A percentile compares a stretch with the other conserved stretches of the same genome.
phyloP scores from a whole-genome alignment of 1,284 basidiomycete genomes.

The Ceratobasidium sp. region DNA sequence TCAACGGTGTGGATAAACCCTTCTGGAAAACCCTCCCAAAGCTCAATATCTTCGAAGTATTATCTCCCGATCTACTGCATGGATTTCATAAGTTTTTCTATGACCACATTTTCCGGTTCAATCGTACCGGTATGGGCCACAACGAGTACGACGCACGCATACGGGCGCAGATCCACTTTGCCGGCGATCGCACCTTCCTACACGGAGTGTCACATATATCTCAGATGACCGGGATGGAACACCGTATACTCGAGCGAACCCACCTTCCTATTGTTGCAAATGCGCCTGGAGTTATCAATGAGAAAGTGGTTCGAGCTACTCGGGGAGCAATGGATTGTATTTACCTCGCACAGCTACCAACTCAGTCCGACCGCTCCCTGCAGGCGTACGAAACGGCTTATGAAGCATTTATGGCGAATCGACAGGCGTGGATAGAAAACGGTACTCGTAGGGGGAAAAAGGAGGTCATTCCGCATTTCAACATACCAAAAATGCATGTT shows the following conservation, averaged over 20 bases:
- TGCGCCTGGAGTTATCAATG: constrained; percentile 21
- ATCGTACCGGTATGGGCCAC: constrained; percentile 13
- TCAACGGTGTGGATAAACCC: constrained; percentile 40
- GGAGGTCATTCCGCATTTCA: constrained; percentile 20
- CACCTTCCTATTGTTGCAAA: constrained; percentile 17
- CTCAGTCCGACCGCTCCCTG: constrained; percentile 15
- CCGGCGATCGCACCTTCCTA: constrained; percentile 12
- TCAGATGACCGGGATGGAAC: constrained; percentile 34
- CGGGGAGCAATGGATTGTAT: constrained; percentile 17
- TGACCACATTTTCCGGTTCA: constrained; percentile 22
- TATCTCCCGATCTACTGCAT: constrained; percentile 32
- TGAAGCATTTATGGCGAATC: neutral
- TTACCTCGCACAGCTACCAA: constrained; percentile 30
- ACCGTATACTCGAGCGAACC: constrained; percentile 29
- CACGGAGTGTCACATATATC: constrained; percentile 17
- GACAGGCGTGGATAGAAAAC: constrained; percentile 33
- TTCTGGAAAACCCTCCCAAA: constrained; percentile 27
- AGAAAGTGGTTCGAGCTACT: constrained; percentile 21
- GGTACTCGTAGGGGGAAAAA: constrained; percentile 9
- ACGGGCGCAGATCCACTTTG: neutral
- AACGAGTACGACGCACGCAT: constrained; percentile 18
- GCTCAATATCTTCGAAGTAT: constrained; percentile 14
- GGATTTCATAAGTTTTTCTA: constrained; percentile 37
- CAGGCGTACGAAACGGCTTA: constrained; percentile 6
- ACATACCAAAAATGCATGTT: constrained; percentile 41